phyloP scores from a whole-genome alignment of 495 filamentous ascomycete genomes.

The Hypomontagnella monticulosa region DNA sequence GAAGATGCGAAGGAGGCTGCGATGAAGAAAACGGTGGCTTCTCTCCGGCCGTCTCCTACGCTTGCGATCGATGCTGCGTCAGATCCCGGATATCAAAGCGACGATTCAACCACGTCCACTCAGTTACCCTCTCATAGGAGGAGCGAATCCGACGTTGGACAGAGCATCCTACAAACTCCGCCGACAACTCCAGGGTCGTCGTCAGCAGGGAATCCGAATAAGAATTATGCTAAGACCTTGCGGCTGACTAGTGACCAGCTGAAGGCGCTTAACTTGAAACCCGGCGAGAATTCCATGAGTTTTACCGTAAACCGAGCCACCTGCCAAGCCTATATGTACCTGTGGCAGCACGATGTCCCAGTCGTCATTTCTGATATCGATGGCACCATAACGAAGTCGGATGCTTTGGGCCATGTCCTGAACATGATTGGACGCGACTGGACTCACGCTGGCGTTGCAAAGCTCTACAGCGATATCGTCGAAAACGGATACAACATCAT shows the following conservation, averaged over 20 bases:
- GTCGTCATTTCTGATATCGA: conserved; percentile 99
- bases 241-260: conserved; percentile 96
- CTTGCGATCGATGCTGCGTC: conserved; percentile 79
- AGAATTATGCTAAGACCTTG: conserved; percentile 96
- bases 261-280: conserved; percentile 82
- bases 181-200: conserved; percentile 76
- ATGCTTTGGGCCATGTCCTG: conserved; percentile 95
- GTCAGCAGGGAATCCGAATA: conserved; percentile 69
- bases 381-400: conserved; percentile 98
- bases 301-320: conserved; percentile 96
- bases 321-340: conserved; percentile 89
- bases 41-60: conserved; percentile 58
- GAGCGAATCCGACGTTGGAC: conserved; percentile 74
- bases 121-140: conserved; percentile 55
- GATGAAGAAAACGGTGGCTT: conserved; percentile 58
- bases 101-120: conserved; percentile 56
- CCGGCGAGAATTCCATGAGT: conserved; percentile 88
- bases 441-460: conserved; percentile 96
- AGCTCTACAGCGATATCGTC: conserved; percentile 94
- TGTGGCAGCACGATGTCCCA: conserved; percentile 88
- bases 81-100: conserved; percentile 94
- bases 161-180: conserved; percentile 73
- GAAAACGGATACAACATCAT: conserved; percentile 98
- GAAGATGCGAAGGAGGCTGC: conserved; percentile 89
- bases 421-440: conserved; percentile 98